Conservation (phyloP, 306 rosid species). For the Luffa aegyptiaca region DNA sequence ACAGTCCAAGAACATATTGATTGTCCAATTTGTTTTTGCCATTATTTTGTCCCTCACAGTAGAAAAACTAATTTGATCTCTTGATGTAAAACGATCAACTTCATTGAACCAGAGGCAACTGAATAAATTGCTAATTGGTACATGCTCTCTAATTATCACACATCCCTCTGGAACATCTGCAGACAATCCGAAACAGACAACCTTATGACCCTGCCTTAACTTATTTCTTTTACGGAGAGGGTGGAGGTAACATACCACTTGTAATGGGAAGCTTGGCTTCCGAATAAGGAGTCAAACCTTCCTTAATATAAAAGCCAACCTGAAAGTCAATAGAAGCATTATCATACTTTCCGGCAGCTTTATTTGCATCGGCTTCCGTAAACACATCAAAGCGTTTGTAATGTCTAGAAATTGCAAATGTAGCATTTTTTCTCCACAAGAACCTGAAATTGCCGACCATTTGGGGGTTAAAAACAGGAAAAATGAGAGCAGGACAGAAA, state of each 20-base stretch:
- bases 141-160: conserved; percentile 75
- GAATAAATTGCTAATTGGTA: conserved; percentile 82
- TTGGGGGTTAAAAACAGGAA: not conserved
- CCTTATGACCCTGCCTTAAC: not conserved
- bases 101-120: conserved; percentile 97
- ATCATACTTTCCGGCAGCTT: conserved; percentile 80
- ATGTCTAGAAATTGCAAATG: conserved; percentile 90
- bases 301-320: conserved; percentile 66
- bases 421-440: conserved; percentile 93
- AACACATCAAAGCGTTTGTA: conserved; percentile 89
- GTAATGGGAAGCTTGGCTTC: conserved; percentile 86
- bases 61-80: conserved; percentile 89
- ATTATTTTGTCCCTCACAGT: conserved; percentile 62
- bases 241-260: conserved; percentile 48
- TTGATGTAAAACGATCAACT: conserved; percentile 93
- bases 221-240: not conserved
- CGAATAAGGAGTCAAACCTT: conserved; percentile 81
- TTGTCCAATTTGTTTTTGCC: conserved; percentile 53
- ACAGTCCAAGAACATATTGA: conserved; percentile 81
- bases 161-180: conserved; percentile 99
- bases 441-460: conserved; percentile 35
- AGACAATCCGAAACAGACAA: conserved; percentile 22
- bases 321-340: conserved; percentile 88
- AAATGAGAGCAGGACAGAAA: not conserved
- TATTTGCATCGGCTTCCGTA: conserved; percentile 93